A percentile compares a stretch with the other conserved stretches of the same genome.
These are phyloP conservation scores for Paramecium biaurelia DNA, from an alignment of 73 alveolate genomes.

Conservation along the genomic window DNA sequence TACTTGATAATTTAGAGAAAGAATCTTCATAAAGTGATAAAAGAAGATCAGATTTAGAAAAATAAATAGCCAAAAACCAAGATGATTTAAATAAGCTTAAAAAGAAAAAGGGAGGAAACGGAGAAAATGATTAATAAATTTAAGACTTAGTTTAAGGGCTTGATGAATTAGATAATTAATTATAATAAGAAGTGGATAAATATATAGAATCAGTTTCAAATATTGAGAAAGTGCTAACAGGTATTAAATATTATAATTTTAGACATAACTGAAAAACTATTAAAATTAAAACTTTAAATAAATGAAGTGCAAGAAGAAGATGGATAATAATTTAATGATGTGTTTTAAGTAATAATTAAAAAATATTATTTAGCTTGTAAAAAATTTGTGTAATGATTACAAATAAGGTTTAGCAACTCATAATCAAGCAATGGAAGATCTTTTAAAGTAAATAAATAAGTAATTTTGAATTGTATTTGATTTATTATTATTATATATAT, in stretches of 20 bases:
- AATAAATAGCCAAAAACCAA: neutral
- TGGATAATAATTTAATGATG: neutral
- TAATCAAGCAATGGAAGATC: constrained; percentile 30
- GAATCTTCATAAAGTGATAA: neutral
- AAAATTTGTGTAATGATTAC: constrained; percentile 2
- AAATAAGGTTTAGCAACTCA: neutral
- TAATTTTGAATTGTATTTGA: neutral
- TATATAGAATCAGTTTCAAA: neutral
- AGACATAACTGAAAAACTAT: constrained; percentile 37
- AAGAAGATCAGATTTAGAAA: neutral
- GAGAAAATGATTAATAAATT: neutral
- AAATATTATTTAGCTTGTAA: constrained; percentile 8
- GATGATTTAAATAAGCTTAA: neutral
- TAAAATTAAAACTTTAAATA: neutral
- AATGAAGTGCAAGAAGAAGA: constrained; percentile 28
- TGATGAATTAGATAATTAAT: neutral
- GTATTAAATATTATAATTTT: neutral
- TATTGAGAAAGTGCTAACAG: neutral
- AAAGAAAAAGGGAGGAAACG: neutral
- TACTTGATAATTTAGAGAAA: constrained; percentile 33
- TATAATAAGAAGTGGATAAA: constrained; percentile 14
- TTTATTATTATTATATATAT: neutral
- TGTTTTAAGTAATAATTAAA: neutral
- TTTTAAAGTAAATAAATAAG: neutral
- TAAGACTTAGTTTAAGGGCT: neutral